These are phyloP conservation scores for Aspergillus quadricinctus DNA, from an alignment of 2,329 filamentous ascomycete species.

Conservation along the genomic window DNA sequence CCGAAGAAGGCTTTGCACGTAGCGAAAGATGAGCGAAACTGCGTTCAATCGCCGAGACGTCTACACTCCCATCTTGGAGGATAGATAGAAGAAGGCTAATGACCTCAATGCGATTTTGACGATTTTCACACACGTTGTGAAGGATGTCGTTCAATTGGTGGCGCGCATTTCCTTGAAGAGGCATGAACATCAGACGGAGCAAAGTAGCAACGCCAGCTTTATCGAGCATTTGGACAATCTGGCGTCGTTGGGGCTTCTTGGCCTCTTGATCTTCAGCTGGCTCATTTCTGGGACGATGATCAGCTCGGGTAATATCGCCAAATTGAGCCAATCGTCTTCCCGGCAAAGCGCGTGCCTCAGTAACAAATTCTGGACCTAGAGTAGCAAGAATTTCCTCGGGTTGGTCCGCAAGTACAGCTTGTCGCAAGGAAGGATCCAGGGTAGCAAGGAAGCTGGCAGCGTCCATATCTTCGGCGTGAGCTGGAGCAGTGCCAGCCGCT, in stretches of 20 bases:
- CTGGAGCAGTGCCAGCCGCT: conserved; percentile 42
- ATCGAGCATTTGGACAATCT: conserved; percentile 93
- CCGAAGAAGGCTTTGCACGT: conserved; percentile 74
- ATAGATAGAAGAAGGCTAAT: conserved; percentile 90
- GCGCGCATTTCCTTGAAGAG: conserved; percentile 81
- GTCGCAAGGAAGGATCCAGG: conserved; percentile 75
- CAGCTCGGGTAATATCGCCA: conserved; percentile 38
- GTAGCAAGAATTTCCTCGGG: conserved; percentile 81
- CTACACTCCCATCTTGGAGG: conserved; percentile 88
- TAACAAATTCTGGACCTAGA: conserved; percentile 78
- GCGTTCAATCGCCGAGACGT: conserved; percentile 88
- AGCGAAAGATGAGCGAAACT: conserved; percentile 92
- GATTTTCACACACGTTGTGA: conserved; percentile 88
- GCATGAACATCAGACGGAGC: conserved; percentile 96
- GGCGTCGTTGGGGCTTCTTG: conserved; percentile 68
- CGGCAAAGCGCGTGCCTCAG: conserved; percentile 73
- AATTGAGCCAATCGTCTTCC: conserved; percentile 54
- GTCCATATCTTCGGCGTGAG: conserved; percentile 78
- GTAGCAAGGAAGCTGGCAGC: conserved; percentile 88
- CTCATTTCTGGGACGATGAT: conserved; percentile 34
- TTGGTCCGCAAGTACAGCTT: conserved; percentile 86
- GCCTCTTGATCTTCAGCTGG: conserved; percentile 42
- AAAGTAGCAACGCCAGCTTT: conserved; percentile 94
- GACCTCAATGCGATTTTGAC: conserved; percentile 91
- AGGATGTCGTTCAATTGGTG: conserved; percentile 81